These are phyloP conservation scores for Chaetomium sp. DNA, from an alignment of 2,329 filamentous ascomycete species.

Conservation along the genomic window DNA sequence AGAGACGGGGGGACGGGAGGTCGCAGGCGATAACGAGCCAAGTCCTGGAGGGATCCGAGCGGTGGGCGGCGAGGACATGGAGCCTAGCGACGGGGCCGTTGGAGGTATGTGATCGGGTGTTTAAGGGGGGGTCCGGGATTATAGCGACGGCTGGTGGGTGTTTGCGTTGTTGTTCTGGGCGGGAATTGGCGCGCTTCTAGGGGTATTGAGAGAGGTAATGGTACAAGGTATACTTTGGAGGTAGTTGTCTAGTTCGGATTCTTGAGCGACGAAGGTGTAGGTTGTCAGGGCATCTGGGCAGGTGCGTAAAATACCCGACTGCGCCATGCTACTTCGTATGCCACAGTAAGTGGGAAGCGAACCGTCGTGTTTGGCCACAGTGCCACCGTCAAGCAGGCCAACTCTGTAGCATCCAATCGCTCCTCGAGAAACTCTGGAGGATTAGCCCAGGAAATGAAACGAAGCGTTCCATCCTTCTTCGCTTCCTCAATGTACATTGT, in stretches of 20 bases:
- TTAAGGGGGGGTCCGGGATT: constrained; percentile 9
- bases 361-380: too few relatives aligned
- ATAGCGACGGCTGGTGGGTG: background rate
- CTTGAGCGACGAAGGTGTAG: constrained; percentile 20
- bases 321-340: too few relatives aligned
- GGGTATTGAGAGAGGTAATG: background rate
- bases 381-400: too few relatives aligned
- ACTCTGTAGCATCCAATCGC: too few relatives aligned
- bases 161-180: background rate
- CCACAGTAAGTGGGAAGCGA: too few relatives aligned
- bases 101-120: background rate
- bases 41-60: constrained; percentile 31
- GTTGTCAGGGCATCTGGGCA: constrained; percentile 12
- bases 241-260: constrained; percentile 19
- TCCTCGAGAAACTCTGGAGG: too few relatives aligned
- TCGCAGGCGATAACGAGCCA: constrained; percentile 43
- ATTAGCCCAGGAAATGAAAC: too few relatives aligned
- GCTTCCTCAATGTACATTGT: too few relatives aligned
- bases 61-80: constrained; percentile 39
- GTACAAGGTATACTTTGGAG: constrained; percentile 1
- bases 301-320: too few relatives aligned
- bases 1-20: constrained; percentile 39
- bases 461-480: too few relatives aligned
- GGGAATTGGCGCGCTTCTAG: too few relatives aligned
- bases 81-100: constrained; percentile 35